Evolutionary conservation across 257 asterid species (phyloP).

Genomic region (Parsonsia alboflavescens): DNA sequence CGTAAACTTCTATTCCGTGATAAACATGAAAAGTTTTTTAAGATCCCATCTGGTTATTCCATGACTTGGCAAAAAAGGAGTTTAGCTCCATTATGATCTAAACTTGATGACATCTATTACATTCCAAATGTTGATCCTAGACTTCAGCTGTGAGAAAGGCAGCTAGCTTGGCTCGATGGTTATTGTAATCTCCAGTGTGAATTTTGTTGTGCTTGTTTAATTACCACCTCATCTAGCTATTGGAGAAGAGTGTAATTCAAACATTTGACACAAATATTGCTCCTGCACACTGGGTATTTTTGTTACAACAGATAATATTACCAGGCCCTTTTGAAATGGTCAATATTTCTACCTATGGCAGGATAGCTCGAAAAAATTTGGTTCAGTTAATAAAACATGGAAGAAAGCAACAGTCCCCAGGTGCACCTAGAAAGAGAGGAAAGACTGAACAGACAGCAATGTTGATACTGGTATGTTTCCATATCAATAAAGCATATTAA

Average conservation of each 20-base stretch:
- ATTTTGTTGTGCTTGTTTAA: neutral
- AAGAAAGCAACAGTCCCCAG: constrained; percentile 31
- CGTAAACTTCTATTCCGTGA: neutral
- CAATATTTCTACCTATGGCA: constrained; percentile 20
- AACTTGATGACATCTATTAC: neutral
- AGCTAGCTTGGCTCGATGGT: neutral
- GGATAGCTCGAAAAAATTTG: constrained; percentile 51
- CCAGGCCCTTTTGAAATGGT: neutral
- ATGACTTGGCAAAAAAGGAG: neutral
- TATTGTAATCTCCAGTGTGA: neutral
- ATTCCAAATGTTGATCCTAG: neutral
- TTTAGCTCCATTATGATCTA: neutral
- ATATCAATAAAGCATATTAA: neutral
- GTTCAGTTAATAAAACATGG: constrained; percentile 30
- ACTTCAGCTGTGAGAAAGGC: neutral
- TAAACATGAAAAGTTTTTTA: neutral
- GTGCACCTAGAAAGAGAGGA: constrained; percentile 30
- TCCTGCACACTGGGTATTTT: neutral
- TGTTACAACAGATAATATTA: neutral
- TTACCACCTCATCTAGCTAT: neutral
- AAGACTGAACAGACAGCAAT: constrained; percentile 46
- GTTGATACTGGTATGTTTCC: constrained; percentile 60
- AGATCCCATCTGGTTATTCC: neutral
- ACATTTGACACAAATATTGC: neutral
- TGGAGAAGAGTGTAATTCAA: neutral